These are phyloP conservation scores for Isabelozyma heimii DNA, from an alignment of 805 yeast genomes.

Conservation along the genomic window DNA sequence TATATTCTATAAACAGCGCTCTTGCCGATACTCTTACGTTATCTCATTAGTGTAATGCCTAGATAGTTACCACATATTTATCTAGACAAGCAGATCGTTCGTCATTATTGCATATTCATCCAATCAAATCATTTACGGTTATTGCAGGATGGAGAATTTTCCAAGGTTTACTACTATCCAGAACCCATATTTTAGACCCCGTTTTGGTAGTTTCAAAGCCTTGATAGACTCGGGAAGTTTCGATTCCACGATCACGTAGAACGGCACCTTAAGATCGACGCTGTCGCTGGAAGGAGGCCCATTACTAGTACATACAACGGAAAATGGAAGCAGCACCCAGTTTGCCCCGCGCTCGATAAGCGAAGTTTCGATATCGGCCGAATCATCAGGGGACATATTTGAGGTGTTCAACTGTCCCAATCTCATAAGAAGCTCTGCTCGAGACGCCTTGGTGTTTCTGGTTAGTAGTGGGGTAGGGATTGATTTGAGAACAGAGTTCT, in stretches of 20 bases:
- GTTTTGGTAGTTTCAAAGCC: slow-evolving; percentile 9
- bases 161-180: slow-evolving; percentile 19
- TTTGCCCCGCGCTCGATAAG: slow-evolving; percentile 23
- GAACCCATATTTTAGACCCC: slow-evolving; percentile 21
- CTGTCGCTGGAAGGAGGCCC: background rate
- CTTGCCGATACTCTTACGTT: no score
- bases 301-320: slow-evolving; percentile 3
- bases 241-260: slow-evolving; percentile 25
- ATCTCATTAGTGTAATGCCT: no score
- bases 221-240: slow-evolving; percentile 20
- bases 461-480: slow-evolving; percentile 36
- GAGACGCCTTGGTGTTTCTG: slow-evolving; percentile 21
- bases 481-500: slow-evolving; percentile 20
- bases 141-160: background rate
- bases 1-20: no score
- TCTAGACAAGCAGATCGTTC: background rate
- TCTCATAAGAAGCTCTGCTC: slow-evolving; percentile 30
- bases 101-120: no score
- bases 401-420: slow-evolving; percentile 8
- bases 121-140: background rate
- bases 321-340: slow-evolving; percentile 36
- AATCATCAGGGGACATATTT: slow-evolving; percentile 4
- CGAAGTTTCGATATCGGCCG: slow-evolving; percentile 12
- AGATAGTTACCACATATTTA: background rate
- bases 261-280: slow-evolving; percentile 20